Percentiles rank a stretch among this genome's conserved stretches.
These are phyloP conservation scores for Termitomyces sp. DNA, from an alignment of 768 basidiomycete species.

Conservation along the genomic window DNA sequence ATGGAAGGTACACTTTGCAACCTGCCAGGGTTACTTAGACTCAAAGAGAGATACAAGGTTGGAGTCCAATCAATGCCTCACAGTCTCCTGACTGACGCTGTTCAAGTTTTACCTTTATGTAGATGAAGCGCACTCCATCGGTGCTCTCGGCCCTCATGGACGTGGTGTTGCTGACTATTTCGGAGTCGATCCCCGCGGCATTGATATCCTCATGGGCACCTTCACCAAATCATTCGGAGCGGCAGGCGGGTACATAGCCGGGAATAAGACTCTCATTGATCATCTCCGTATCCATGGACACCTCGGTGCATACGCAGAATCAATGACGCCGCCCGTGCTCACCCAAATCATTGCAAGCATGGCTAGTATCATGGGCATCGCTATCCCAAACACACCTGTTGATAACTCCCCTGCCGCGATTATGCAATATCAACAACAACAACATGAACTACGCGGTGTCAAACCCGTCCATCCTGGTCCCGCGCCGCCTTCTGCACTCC, in stretches of 20 bases:
- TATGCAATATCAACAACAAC: conserved; percentile 14
- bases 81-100: background rate
- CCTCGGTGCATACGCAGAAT: conserved; percentile 81
- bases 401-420: conserved; percentile 20
- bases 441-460: conserved; percentile 24
- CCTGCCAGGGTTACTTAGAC: conserved; percentile 72
- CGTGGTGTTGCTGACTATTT: conserved; percentile 97
- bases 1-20: conserved; percentile 98
- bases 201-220: conserved; percentile 98
- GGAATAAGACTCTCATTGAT: conserved; percentile 74
- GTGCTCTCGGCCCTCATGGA: conserved; percentile 90
- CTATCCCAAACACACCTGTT: conserved; percentile 29
- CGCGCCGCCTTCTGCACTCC: conserved; percentile 57
- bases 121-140: conserved; percentile 97
- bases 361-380: conserved; percentile 94
- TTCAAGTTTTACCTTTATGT: conserved; percentile 89
- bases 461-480: conserved; percentile 57
- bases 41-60: conserved; percentile 96
- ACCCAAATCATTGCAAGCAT: conserved; percentile 89
- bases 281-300: conserved; percentile 77
- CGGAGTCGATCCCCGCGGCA: conserved; percentile 65
- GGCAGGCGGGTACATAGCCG: conserved; percentile 92
- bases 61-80: conserved; percentile 10
- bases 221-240: conserved; percentile 96
- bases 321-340: conserved; percentile 86